phyloP scores from a whole-genome alignment of 2,329 filamentous ascomycete genomes.

The Phyllosticta ampelicida region DNA sequence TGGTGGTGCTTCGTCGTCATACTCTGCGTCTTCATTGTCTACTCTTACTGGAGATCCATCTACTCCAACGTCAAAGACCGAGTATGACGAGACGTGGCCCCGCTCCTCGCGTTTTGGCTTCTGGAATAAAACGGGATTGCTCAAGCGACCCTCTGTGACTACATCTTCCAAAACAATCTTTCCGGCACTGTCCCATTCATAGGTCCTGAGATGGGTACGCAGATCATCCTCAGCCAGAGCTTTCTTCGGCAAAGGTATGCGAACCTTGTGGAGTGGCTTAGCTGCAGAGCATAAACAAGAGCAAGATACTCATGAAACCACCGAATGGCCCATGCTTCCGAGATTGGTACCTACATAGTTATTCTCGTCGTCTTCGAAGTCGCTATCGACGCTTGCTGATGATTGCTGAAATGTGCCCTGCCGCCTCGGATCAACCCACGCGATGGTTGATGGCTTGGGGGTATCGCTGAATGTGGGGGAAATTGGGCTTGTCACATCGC shows the following conservation, averaged over 20 bases:
- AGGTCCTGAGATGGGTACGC: constrained; percentile 33
- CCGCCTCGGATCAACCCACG: constrained; percentile 6
- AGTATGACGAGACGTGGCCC: constrained; percentile 39
- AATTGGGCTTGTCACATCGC: background rate
- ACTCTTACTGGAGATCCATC: constrained; percentile 34
- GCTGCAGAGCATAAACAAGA: background rate
- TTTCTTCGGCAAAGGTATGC: constrained; percentile 28
- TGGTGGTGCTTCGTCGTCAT: constrained; percentile 18
- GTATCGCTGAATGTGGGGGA: constrained; percentile 3
- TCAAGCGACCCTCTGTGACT: constrained; percentile 36
- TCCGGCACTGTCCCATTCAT: constrained; percentile 33
- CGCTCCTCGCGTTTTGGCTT: constrained; percentile 33
- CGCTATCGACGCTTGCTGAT: constrained; percentile 25
- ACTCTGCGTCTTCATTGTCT: constrained; percentile 22
- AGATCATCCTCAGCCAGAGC: constrained; percentile 35
- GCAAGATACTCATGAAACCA: background rate
- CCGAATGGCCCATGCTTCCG: background rate
- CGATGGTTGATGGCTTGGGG: constrained; percentile 6
- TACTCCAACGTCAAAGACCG: constrained; percentile 45
- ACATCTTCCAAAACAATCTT: constrained; percentile 31
- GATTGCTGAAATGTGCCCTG: constrained; percentile 13
- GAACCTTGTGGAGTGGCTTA: constrained; percentile 16
- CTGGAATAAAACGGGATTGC: constrained; percentile 34
- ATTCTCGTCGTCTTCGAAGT: constrained; percentile 25
- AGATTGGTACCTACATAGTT: constrained; percentile 18